Percentiles rank a stretch among this genome's conserved stretches.
phyloP scores from a whole-genome alignment of 768 basidiomycete genomes.

The Panus rudis region DNA sequence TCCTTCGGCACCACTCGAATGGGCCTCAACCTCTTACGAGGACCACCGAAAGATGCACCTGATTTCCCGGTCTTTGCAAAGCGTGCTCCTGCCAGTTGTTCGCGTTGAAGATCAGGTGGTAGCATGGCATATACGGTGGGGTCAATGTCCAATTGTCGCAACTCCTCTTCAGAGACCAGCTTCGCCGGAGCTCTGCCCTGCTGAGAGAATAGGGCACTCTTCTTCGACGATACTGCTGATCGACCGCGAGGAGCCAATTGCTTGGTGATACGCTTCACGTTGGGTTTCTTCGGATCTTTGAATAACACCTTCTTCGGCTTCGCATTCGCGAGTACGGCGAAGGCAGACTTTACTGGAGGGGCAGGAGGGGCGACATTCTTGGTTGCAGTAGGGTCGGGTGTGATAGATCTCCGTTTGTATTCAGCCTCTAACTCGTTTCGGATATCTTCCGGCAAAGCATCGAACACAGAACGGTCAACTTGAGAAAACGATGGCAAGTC shows the following conservation, averaged over 20 bases:
- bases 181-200: conserved; percentile 29
- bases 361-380: neutral
- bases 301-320: conserved; percentile 5
- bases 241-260: conserved; percentile 56
- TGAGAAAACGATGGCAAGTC: conserved; percentile 71
- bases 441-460: conserved; percentile 64
- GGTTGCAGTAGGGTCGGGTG: conserved; percentile 28
- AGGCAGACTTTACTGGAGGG: conserved; percentile 4
- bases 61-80: conserved; percentile 31
- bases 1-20: conserved; percentile 2
- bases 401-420: conserved; percentile 53
- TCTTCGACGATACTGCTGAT: conserved; percentile 30
- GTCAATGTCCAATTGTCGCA: conserved; percentile 65
- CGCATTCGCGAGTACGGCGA: conserved; percentile 1
- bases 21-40: conserved; percentile 50
- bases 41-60: conserved; percentile 8
- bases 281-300: conserved; percentile 28
- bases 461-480: conserved; percentile 62
- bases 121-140: conserved; percentile 60
- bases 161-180: conserved; percentile 47
- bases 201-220: conserved; percentile 32
- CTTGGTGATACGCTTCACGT: conserved; percentile 52
- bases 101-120: conserved; percentile 62
- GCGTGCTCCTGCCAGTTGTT: conserved; percentile 60
- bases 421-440: conserved; percentile 62